Evolutionary conservation across 108 stramenopile genomes (phyloP), one percentile per base, ranked within the genome.

Genomic region (Fistulifera pelliculosa): DNA sequence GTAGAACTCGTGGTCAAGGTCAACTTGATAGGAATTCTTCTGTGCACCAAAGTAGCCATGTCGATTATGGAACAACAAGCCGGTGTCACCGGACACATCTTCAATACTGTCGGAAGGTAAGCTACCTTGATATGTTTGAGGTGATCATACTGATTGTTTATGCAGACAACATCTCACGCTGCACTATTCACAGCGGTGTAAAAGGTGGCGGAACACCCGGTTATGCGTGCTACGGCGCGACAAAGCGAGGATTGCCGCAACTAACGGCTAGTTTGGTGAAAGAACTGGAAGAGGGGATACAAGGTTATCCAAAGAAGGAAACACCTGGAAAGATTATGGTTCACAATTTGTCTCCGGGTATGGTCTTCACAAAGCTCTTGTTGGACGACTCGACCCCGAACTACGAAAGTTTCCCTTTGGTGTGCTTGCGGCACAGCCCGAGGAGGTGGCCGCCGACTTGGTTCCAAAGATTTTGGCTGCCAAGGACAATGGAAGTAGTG

Each of bases 121-220:
- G 31, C 31, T 35, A n/a, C n/a, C n/a, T n/a, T n/a, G n/a, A n/a
- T n/a, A n/a, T n/a, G 6, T 35, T 35, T 3, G 31, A 35, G 31
- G 8, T 35, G 8, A 8, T 6, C 31, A 35, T 35, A 8, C 8
- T 35, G 3, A 3, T 6, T 35, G 3, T 35, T 35, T 8, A 35
- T 8, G 8, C 31, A 8, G 31, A 35, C 31, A 6, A 35, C 8
- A 35, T 35, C 31, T 35, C 31, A 35, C 8, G 6, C 6, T 35
- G 8, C 8, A 3, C 31, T 3, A 35, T 35, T 35, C 31, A 35
- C 54, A 71, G 69, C 55, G 93, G 93, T 39, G 93, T 94, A 19
- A 87, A 90, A 58, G 93, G 93, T 23, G 93, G 93, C 21, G 93
- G 93, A 27, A 94, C 93, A 22, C 93, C 93, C 3, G 93, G 93